phyloP scores from a whole-genome alignment of 176 grass and related monocot genomes.

The Stipa capillata region DNA sequence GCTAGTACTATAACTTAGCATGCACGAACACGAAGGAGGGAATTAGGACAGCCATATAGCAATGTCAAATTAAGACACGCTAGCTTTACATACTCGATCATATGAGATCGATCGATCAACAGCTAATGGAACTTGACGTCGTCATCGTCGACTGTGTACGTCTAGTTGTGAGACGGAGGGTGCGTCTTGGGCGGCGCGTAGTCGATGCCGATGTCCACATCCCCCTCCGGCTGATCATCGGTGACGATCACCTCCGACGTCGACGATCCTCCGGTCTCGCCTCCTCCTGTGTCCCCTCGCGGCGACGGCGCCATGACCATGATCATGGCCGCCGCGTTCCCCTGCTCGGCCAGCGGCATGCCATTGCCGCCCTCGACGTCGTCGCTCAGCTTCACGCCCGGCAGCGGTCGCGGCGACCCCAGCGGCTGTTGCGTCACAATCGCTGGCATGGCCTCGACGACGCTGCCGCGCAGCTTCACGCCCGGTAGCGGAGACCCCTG shows the following conservation, averaged over 20 bases:
- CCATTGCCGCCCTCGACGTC: neutral
- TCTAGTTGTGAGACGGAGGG: constrained; percentile 44
- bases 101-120: too few relatives aligned
- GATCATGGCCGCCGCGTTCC: neutral
- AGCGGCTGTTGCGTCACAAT: too few relatives aligned
- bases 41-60: too few relatives aligned
- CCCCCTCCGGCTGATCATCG: neutral
- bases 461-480: neutral
- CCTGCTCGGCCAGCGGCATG: neutral
- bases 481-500: neutral
- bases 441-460: too few relatives aligned
- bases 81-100: too few relatives aligned
- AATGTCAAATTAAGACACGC: neutral
- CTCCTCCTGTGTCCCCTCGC: neutral
- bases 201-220: neutral
- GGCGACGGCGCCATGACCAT: neutral
- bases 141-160: neutral
- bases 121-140: constrained; percentile 15
- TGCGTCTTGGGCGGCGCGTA: constrained; percentile 30
- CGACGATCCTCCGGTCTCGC: neutral
- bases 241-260: neutral
- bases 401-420: too few relatives aligned
- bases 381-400: neutral
- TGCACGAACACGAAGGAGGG: too few relatives aligned
- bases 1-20: too few relatives aligned